Evolutionary conservation across 2,329 filamentous ascomycete species (phyloP), one percentile per base, ranked within the genome.

Genomic region (Fusarium sp.): DNA sequence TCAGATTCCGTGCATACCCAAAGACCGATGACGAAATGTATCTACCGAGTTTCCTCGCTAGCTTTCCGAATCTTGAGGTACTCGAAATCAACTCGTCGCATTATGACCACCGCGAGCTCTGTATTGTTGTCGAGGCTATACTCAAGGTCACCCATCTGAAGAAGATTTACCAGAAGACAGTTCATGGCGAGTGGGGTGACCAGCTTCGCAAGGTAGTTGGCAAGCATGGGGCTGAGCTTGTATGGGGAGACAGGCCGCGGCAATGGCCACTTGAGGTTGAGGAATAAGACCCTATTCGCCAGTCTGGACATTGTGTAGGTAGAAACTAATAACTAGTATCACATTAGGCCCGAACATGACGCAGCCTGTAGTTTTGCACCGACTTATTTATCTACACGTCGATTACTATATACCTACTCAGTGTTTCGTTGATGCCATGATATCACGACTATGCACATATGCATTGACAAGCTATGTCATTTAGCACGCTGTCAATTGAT

Each of bases 31-130:
- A 73, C 0, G 74, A 79, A 11, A 43, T 76, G 17, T 75, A 77
- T 1, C 61, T 81, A 15, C 75, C 76, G 3, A 62, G 59, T 6
- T 80, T 81, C 60, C 71, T 81, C 11, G 75, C 73, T 7, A 78
- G 62, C 37, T 78, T 81, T 43, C 79, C 79, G 1, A 76, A 76
- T 25, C 73, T 81, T 9, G 76, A 81, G 57, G 72, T 71, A 10
- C 63, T 81, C 23, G 77, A 78, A 65, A 72, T 80, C n/a, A 71
- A 68, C 27, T 77, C 78, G 4, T 65, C 68, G 4, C 56, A 74
- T 46, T 79, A 77, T 44, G 70, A 76, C 3, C 65, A 68, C 13
- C 48, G 62, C 4, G 78, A 78, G 41, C 70, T 79, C 32, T 74
- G 68, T 32, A 59, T 59, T 10, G 59, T 79, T 4, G 56, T 79